Base-by-base conservation (phyloP, 2,329 filamentous ascomycete species). In the Escovopsis weberi region DNA sequence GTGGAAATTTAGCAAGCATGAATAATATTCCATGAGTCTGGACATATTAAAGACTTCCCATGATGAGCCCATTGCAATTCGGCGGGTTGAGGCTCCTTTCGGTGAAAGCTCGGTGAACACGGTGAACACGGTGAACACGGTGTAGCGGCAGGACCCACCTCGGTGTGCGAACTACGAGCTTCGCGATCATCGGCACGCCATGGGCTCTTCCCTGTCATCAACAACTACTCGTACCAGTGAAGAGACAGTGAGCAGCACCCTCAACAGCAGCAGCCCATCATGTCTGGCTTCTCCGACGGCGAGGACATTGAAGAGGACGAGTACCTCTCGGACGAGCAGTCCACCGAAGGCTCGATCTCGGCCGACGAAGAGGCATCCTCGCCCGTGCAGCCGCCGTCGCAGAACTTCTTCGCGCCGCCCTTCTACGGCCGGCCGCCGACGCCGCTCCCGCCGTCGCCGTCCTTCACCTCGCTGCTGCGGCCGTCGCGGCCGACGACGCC, bases 381-480 rank as follows among this genome's bases (percentile, higher is more conserved):
- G 7, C 63, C 63, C 4, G 67, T 65, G 10, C 67, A 61, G 12
- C 67, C 66, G 10, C 58, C 67, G 18, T 67, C 66, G 39, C 70
- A 69, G 45, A 72, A 75, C 60, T 69, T 71, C 58, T 77, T 78
- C 49, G 73, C 73, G 40, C 91, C 91, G 26, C 91, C 91, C 12
- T 96, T 96, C 69, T 98, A 98, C 69, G 93, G 93, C 50, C 79
- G 89, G 3, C 91, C 91, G n/a, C 91, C 91, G 0, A 95, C 87
- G 2, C 89, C 91, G 3, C 70, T 96, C 0, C 91, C 91, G 0
- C 89, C 89, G 0, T 94, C 87, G 1, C 91, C 91, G 0, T 94
- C 85, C 2, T 67, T 98, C 50, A 96, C 89, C 0, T 94, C 87
- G 11, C 78, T 98, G 18, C 75, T 96, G 7, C 83, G 88, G 1